Evolutionary conservation across 2,329 filamentous ascomycete genomes (phyloP).

Genomic region (Ceratocystis ficicola): DNA sequence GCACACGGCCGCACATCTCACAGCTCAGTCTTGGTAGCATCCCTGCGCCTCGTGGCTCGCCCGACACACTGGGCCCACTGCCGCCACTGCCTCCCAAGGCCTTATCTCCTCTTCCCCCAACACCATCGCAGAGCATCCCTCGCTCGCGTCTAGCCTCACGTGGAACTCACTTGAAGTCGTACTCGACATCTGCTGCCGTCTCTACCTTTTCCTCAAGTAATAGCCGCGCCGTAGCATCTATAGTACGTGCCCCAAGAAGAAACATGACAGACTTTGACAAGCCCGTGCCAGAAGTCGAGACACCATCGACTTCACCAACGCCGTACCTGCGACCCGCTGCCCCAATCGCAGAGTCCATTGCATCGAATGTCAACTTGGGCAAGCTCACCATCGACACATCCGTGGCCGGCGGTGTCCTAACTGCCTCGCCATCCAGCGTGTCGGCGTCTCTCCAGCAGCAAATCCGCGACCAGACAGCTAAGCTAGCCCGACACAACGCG

Average conservation of each 20-base stretch:
- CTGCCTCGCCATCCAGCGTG: not conserved
- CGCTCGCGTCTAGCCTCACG: not conserved
- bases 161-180: not conserved
- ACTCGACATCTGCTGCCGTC: not conserved
- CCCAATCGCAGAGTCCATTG: not conserved
- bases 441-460: slow-evolving; percentile 8
- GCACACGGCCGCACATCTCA: slow-evolving; percentile 1
- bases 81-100: slow-evolving; percentile 11
- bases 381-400: not conserved
- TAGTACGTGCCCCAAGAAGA: not conserved
- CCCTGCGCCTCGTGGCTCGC: not conserved
- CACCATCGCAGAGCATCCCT: not conserved
- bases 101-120: slow-evolving; percentile 9
- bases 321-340: slow-evolving; percentile 4
- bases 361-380: not conserved
- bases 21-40: slow-evolving; percentile 15
- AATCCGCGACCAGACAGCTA: slow-evolving; percentile 14
- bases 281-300: slow-evolving; percentile 10
- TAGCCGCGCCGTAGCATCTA: not conserved
- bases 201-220: not conserved
- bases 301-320: slow-evolving; percentile 9
- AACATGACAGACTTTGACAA: slow-evolving; percentile 3
- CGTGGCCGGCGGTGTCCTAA: not conserved
- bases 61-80: slow-evolving; percentile 4
- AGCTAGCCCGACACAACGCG: slow-evolving; percentile 13